Percentiles rank a stretch among this genome's conserved stretches.
These are phyloP conservation scores for Perkinsela sp. DNA, from an alignment of 208 protist genomes.

Conservation along the genomic window DNA sequence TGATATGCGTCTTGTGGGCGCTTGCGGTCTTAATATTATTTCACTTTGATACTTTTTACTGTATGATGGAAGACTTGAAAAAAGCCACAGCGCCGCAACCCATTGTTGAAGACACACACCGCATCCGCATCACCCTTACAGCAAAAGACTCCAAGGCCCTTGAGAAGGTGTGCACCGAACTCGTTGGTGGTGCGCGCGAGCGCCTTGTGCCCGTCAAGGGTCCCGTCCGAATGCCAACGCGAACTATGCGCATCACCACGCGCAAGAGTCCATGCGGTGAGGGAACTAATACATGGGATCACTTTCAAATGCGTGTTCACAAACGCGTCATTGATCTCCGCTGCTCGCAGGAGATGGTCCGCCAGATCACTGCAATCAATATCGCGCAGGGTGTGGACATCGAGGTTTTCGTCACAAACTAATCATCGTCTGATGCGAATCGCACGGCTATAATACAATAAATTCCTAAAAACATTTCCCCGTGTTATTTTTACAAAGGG, in stretches of 20 bases:
- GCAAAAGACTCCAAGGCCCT: slow-evolving; percentile 76
- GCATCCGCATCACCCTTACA: slow-evolving; percentile 90
- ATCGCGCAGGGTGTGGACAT: slow-evolving; percentile 59
- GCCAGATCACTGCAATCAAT: slow-evolving; percentile 65
- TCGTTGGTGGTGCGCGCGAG: slow-evolving; percentile 73
- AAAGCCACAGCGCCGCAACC: background rate
- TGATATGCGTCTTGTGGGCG: no score
- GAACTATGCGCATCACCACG: slow-evolving; percentile 85
- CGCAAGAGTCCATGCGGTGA: slow-evolving; percentile 98
- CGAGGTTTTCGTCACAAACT: slow-evolving; percentile 39
- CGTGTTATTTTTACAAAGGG: background rate
- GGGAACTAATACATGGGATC: slow-evolving; percentile 97
- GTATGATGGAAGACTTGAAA: background rate
- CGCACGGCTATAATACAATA: background rate
- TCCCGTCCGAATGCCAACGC: slow-evolving; percentile 92
- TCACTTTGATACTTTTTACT: no score
- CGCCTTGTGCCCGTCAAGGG: slow-evolving; percentile 81
- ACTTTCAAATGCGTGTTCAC: slow-evolving; percentile 97
- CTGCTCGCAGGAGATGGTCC: slow-evolving; percentile 45
- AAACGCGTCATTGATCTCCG: slow-evolving; percentile 95
- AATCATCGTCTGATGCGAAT: slow-evolving; percentile 3
- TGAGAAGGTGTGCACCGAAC: slow-evolving; percentile 84
- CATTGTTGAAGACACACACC: slow-evolving; percentile 11
- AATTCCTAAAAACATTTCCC: background rate
- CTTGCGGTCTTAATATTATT: no score